Evolutionary conservation across 306 rosid genomes (phyloP), one percentile per base, ranked within the genome.

Genomic region (Glycine soja): DNA sequence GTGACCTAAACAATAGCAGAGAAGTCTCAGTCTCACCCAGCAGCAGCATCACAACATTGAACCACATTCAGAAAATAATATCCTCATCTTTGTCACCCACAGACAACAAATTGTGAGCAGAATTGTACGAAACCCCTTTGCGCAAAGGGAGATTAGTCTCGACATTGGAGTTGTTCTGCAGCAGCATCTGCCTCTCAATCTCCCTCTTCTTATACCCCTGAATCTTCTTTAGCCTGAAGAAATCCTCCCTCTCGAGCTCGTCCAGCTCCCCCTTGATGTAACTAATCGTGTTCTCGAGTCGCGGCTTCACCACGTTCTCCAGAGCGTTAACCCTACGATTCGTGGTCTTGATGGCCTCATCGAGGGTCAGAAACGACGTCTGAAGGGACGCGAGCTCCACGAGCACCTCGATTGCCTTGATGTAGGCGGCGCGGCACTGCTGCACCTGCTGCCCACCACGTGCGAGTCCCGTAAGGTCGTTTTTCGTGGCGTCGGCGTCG

Each of bases 311-410:
- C 5, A 95, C 97, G 79, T 91, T 95, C 87, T 95, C 97, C 11
- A 93, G 89, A 5, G 97, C 97, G 67, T 95, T 95, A 70, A 92
- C 98, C 85, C 98, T 91, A n/a, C 97, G 91, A 42, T 92, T 92
- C 0, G 98, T 95, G 50, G 97, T 92, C 90, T 95, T 95, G 81
- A 95, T 95, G 36, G 97, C 97, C 75, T 83, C 97, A 48, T 95
- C 99, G 11, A 95, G 97, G 1, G 97, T 95, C 75, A 95, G 90
- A 74, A 95, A 95, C 4, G 98, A 95, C 19, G 98, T 95, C 77
- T 95, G 98, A 74, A 95, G 92, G 1, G 98, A 95, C 15, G 98
- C 98, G 76, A 94, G 97, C 91, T 92, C 98, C 58, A 95, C 98
- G 54, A 95, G 97, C 54, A 92, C 91, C 89, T 95, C 98, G 65